Conservation (phyloP, 768 basidiomycete genomes). For the Russula foetens region DNA sequence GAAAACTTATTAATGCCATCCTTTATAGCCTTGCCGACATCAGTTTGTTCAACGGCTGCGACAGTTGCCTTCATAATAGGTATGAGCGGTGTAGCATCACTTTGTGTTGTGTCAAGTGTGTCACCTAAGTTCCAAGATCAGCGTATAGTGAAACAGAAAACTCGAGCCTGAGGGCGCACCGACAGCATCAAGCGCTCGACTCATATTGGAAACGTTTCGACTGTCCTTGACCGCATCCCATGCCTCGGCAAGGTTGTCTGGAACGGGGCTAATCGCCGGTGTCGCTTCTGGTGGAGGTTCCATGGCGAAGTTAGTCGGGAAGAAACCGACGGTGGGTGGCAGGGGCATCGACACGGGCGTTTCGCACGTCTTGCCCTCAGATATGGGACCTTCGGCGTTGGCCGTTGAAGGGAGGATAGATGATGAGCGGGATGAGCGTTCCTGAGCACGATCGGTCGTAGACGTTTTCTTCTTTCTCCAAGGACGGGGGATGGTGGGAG, state of each 20-base stretch:
- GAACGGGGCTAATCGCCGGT: neutral
- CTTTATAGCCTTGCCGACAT: too few species aligned
- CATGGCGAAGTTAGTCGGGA: neutral
- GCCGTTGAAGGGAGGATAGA: neutral
- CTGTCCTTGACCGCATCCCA: neutral
- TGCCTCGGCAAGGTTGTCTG: neutral
- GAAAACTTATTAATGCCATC: too few species aligned
- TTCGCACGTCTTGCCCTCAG: neutral
- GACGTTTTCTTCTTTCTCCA: neutral
- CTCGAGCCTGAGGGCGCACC: too few species aligned
- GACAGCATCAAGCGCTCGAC: neutral
- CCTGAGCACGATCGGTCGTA: neutral
- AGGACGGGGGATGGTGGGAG: too few species aligned
- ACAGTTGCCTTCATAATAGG: too few species aligned
- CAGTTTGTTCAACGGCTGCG: too few species aligned
- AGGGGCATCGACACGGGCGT: neutral
- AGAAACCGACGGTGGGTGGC: neutral
- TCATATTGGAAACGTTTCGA: neutral
- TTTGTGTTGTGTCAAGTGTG: too few species aligned
- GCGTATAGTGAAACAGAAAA: too few species aligned
- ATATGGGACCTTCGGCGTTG: neutral
- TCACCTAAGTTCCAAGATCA: too few species aligned
- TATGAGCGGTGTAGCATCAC: too few species aligned
- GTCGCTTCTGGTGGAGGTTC: neutral
- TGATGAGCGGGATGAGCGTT: too few species aligned